Evolutionary conservation across 75 land plant species (phyloP), one percentile per base, ranked within the genome.

Genomic region (Pseudotsuga menziesii): DNA sequence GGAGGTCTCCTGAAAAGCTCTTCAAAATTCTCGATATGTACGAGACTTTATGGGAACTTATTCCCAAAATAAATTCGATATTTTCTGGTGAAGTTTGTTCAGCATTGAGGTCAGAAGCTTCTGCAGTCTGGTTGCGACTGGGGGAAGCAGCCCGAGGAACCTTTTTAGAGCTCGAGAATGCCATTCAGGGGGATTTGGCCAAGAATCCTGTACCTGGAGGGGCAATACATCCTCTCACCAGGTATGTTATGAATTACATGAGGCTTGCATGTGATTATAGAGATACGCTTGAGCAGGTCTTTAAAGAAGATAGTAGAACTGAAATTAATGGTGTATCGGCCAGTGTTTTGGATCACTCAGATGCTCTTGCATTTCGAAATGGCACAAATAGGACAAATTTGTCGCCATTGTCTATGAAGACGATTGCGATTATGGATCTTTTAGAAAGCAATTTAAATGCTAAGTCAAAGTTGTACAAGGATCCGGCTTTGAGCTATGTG

Each of bases 171-270:
- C 85, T 94, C 58, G 97, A 94, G 76, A 62, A 75, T 63, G 85
- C 88, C 4, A 88, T 94, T 70, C 85, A 85, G 60, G 73, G 79
- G 54, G 97, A 91, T 56, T 13, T 74, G 4, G 79, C 86, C 2
- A 94, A 81, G 75, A 62, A 76, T 1, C 81, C 88, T 6, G 86
- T 91, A 2, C 86, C 86, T 20, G 86, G 92, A 56, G 97, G 97
- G 41, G 97, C 92, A 13, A 75, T 94, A 74, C 97, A 91, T 75
- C 97, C 94, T 2, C 80, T 90, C 4, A 86, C 94, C 2, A 92
- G 97, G 5, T 94, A 90, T 81, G 89, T 90, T 12, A 94, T 94
- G 94, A 91, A 94, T 72, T 94, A 88, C 86, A 61, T 94, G 69
- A 79, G 80, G 57, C 75, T 82, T 78, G 79, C 83, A 23, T 85